Conservation (phyloP, 164 flowering plant species). For the Berberis thunbergii region DNA sequence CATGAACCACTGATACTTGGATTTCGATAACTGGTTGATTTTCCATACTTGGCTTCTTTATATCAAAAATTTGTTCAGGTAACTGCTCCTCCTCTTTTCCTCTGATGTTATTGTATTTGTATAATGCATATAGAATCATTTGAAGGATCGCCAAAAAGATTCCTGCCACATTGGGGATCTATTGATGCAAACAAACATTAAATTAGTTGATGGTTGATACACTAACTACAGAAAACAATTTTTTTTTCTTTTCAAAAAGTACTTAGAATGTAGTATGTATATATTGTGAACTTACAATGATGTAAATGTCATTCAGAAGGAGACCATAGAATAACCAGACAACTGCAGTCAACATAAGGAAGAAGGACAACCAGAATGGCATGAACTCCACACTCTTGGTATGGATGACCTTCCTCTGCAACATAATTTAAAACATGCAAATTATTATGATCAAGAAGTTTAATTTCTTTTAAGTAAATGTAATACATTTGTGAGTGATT, state of each 20-base stretch:
- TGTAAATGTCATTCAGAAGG: conserved; percentile 42
- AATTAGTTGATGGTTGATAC: neutral
- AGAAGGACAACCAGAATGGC: conserved; percentile 60
- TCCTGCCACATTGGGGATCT: conserved; percentile 60
- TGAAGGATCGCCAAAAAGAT: conserved; percentile 52
- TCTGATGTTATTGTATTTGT: conserved; percentile 17
- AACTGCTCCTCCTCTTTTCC: neutral
- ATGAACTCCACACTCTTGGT: conserved; percentile 77
- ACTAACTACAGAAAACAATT: neutral
- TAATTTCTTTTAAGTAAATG: neutral
- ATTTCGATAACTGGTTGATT: too few species aligned
- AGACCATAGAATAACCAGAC: conserved; percentile 70
- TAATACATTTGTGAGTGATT: too few species aligned
- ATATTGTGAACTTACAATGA: conserved; percentile 11
- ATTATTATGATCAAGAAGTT: neutral
- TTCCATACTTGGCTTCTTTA: neutral
- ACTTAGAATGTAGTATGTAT: too few species aligned
- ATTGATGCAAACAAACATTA: neutral
- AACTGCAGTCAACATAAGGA: conserved; percentile 55
- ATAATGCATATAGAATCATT: conserved; percentile 44
- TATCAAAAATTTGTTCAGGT: neutral
- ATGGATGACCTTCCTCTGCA: conserved; percentile 50
- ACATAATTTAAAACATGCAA: neutral
- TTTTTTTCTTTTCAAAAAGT: too few species aligned
- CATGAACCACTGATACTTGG: too few species aligned